phyloP scores from a whole-genome alignment of 345 rosid genomes.

The Pistacia integerrima region DNA sequence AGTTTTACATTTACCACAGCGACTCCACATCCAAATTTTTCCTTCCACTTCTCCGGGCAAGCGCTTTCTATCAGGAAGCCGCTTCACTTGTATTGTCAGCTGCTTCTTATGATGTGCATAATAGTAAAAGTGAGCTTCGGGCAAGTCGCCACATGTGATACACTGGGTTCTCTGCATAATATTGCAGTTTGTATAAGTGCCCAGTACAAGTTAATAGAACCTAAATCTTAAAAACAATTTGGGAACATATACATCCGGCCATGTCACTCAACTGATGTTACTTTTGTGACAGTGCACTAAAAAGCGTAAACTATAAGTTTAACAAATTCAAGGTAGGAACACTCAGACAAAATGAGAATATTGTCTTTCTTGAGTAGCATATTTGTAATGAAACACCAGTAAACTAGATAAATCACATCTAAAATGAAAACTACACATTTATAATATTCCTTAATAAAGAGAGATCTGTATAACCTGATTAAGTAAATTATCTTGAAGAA shows the following conservation, averaged over 20 bases:
- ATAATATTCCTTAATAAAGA: slow-evolving; percentile 13
- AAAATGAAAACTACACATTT: not conserved
- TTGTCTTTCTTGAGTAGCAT: not conserved
- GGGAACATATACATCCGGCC: not conserved
- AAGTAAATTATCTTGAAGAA: slow-evolving; percentile 77
- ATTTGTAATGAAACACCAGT: not conserved
- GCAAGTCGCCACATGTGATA: slow-evolving; percentile 55
- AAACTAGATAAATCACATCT: slow-evolving; percentile 1
- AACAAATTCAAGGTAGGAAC: not conserved
- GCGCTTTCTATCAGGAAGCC: slow-evolving; percentile 35
- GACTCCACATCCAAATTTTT: slow-evolving; percentile 99
- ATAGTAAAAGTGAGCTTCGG: slow-evolving; percentile 78
- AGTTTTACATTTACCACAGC: slow-evolving; percentile 75
- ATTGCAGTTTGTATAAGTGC: slow-evolving; percentile 30
- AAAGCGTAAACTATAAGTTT: slow-evolving; percentile 6
- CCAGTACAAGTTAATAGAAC: slow-evolving; percentile 14
- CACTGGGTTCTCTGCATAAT: slow-evolving; percentile 70
- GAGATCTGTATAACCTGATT: slow-evolving; percentile 60
- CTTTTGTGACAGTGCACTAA: not conserved
- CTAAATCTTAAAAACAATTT: not conserved
- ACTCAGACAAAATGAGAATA: not conserved
- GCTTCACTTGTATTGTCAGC: slow-evolving; percentile 72
- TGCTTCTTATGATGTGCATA: slow-evolving; percentile 87
- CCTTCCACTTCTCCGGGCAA: slow-evolving; percentile 74
- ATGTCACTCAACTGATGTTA: not conserved